Percentiles rank a stretch among this genome's conserved stretches.
Conservation (phyloP, 805 yeast genomes). For the Zygotorulaspora chibaensis region DNA sequence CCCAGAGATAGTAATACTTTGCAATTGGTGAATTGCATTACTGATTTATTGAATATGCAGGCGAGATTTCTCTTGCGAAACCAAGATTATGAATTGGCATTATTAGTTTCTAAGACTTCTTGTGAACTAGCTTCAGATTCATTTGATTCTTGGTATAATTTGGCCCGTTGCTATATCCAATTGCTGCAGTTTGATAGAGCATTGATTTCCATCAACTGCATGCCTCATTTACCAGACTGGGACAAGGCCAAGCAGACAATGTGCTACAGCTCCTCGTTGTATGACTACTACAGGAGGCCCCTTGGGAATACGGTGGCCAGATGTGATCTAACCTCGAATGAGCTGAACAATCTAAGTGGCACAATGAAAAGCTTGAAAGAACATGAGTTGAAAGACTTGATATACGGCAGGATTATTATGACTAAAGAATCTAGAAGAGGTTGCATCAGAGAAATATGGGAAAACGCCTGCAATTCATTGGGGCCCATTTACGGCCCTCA, state of each 20-base stretch:
- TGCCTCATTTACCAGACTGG: constrained; percentile 27
- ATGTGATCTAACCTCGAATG: constrained; percentile 22
- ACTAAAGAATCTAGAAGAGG: constrained; percentile 27
- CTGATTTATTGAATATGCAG: constrained; percentile 29
- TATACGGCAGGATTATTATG: constrained; percentile 33
- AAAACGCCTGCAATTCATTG: constrained; percentile 21
- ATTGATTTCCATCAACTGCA: constrained; percentile 30
- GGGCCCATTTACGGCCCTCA: constrained; percentile 36
- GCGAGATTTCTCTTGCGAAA: constrained; percentile 24
- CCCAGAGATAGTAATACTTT: constrained; percentile 21
- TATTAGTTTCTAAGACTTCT: constrained; percentile 23
- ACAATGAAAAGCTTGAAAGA: constrained; percentile 27
- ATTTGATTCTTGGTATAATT: constrained; percentile 30
- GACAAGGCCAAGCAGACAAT: constrained; percentile 24
- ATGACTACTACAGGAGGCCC: constrained; percentile 28
- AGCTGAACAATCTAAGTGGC: constrained; percentile 22
- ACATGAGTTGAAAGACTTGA: constrained; percentile 20
- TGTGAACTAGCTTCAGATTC: constrained; percentile 31
- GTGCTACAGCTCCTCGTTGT: constrained; percentile 13
- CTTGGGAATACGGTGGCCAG: constrained; percentile 17
- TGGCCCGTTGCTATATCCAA: constrained; percentile 29
- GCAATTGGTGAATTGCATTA: constrained; percentile 24
- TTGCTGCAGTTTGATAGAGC: constrained; percentile 25
- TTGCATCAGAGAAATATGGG: constrained; percentile 24
- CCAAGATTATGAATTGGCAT: constrained; percentile 26